phyloP scores from a whole-genome alignment of 768 basidiomycete genomes.

The Tylopilus sp. region DNA sequence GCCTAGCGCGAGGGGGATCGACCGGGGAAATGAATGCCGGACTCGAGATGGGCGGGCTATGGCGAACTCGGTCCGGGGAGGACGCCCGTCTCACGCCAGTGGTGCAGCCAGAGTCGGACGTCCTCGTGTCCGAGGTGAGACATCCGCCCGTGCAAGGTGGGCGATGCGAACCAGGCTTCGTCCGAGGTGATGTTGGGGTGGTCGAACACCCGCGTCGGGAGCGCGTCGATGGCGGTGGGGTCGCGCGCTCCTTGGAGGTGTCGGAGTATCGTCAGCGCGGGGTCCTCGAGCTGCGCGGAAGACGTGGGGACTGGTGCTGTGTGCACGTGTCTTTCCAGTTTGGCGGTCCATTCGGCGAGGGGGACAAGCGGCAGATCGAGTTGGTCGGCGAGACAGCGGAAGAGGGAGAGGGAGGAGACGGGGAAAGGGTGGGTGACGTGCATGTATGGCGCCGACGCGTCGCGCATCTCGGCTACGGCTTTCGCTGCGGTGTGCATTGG shows the following conservation, averaged over 20 bases:
- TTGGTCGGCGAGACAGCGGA: constrained; percentile 1
- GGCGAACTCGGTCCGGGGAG: background rate
- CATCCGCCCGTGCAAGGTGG: constrained; percentile 4
- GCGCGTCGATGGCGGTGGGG: background rate
- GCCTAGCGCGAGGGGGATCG: too few species aligned
- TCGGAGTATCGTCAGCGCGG: constrained; percentile 2
- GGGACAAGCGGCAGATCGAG: constrained; percentile 10
- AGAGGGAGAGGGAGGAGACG: constrained; percentile 6
- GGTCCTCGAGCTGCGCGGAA: background rate
- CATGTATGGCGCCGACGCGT: background rate
- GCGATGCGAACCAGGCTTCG: constrained; percentile 9
- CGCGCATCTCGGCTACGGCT: constrained; percentile 17
- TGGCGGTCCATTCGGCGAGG: constrained; percentile 10
- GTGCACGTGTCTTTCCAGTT: constrained; percentile 5
- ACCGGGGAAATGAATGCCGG: too few species aligned
- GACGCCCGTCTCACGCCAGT: constrained; percentile 8
- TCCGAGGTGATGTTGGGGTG: background rate
- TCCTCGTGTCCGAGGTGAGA: background rate
- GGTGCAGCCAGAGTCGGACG: constrained; percentile 6
- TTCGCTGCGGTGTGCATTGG: constrained; percentile 10
- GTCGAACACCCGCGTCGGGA: constrained; percentile 1
- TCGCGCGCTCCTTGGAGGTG: background rate
- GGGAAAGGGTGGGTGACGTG: constrained; percentile 14
- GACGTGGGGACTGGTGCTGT: background rate
- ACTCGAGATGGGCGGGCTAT: too few species aligned